Evolutionary conservation across 495 filamentous ascomycete genomes (phyloP), one percentile per base, ranked within the genome.

Genomic region (Penicillium malachiteum): DNA sequence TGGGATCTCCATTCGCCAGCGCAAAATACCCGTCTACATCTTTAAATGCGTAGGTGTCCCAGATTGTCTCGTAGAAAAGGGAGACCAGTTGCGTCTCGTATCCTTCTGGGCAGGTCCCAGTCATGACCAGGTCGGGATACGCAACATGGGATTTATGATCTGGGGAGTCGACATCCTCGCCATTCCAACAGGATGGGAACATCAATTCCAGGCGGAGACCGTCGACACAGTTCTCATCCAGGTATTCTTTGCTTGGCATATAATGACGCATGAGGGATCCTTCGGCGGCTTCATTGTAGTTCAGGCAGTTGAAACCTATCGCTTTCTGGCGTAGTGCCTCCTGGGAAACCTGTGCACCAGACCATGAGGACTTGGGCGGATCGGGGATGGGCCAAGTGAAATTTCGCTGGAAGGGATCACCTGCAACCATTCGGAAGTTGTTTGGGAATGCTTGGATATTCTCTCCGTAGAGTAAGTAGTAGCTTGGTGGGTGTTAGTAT

Each of bases 121-220:
- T 81, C 65, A 87, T 87, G 59, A 95, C 87, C 7, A 86, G 71
- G 50, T 79, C 73, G 0, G 92, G 90, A 66, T 92, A 96, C 1
- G 86, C 85, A 63, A 96, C 79, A 64, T 95, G 90, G 46, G 75
- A 78, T 63, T 80, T 82, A 77, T 91, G 87, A 66, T 89, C 77
- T 0, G 55, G 26, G 3, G 82, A 77, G 53, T 86, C 84, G 17
- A 75, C 55, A 52, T 89, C 81, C 50, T 84, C 79, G 32, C 90
- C 89, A 65, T 96, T 88, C 89, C 90, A 96, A 81, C 92, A 96
- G 0, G 88, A 90, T 9, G 92, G 92, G 75, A 96, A 96, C 82
- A 90, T 86, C 49, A 96, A 68, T 66, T 96, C 91, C 38, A 92
- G 72, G 32, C 92, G 84, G 43, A 96, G 61, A 46, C 92, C 92